Evolutionary conservation across 2,329 filamentous ascomycete genomes (phyloP).

Genomic region (Calonectria hawksworthii): DNA sequence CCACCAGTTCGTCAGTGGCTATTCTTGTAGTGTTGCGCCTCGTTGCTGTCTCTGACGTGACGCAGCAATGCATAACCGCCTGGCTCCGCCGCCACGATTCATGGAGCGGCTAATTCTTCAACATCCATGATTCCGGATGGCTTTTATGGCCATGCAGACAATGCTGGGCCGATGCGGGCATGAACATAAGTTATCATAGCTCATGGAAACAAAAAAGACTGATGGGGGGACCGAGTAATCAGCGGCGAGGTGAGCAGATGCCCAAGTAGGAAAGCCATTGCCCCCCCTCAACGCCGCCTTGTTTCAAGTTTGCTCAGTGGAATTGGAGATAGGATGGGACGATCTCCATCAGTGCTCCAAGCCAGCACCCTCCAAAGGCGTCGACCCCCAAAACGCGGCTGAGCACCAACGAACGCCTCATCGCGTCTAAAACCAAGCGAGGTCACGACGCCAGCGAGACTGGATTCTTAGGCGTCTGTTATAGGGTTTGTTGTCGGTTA

Average conservation of each 20-base stretch:
- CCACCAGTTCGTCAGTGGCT: conserved; percentile 18
- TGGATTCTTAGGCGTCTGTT: background rate
- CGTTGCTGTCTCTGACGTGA: background rate
- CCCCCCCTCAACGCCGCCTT: background rate
- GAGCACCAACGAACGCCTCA: background rate
- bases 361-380: background rate
- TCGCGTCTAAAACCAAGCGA: background rate
- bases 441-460: background rate
- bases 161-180: background rate
- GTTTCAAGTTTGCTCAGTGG: conserved; percentile 33
- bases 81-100: conserved; percentile 13
- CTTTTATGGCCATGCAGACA: background rate
- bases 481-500: background rate
- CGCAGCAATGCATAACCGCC: conserved; percentile 2
- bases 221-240: background rate
- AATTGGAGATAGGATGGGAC: conserved; percentile 18
- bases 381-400: background rate
- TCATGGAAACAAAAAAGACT: background rate
- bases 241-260: conserved; percentile 8
- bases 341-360: background rate
- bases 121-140: background rate
- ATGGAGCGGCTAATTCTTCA: conserved; percentile 11
- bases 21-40: background rate
- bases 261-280: conserved; percentile 3
- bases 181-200: background rate